Conservation (phyloP, 495 filamentous ascomycete species). For the Trypethelium eluteriae region DNA sequence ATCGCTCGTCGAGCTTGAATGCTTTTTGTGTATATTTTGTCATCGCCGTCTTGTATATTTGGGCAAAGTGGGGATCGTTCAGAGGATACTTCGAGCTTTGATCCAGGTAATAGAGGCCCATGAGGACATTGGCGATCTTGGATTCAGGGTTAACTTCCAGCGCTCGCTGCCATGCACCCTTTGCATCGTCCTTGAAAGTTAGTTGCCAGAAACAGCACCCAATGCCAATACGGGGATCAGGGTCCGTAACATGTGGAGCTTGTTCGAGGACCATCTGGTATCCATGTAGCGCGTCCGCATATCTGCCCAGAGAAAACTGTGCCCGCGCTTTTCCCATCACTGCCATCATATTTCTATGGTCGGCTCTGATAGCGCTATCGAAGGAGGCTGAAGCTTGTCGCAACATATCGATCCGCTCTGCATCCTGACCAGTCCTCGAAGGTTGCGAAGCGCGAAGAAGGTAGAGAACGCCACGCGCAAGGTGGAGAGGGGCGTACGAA, state of each 20-base stretch:
- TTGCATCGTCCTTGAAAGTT: conserved; percentile 86
- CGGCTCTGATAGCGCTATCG: conserved; percentile 81
- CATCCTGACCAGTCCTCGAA: conserved; percentile 54
- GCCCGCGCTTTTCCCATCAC: conserved; percentile 77
- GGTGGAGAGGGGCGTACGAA: conserved; percentile 73
- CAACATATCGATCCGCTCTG: conserved; percentile 69
- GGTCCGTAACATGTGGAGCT: conserved; percentile 83
- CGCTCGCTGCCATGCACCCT: conserved; percentile 77
- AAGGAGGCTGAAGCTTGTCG: conserved; percentile 82
- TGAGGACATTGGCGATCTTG: conserved; percentile 81
- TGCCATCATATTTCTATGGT: conserved; percentile 82
- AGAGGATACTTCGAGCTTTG: conserved; percentile 68
- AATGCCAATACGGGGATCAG: conserved; percentile 89
- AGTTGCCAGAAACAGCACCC: conserved; percentile 95
- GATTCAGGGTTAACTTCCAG: conserved; percentile 82
- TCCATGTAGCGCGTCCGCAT: conserved; percentile 66
- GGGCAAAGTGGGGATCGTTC: conserved; percentile 68
- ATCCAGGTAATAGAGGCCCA: conserved; percentile 82
- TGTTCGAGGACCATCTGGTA: conserved; percentile 82
- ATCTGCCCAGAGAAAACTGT: conserved; percentile 74
- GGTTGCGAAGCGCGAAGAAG: conserved; percentile 80
- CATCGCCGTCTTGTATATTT: conserved; percentile 86
- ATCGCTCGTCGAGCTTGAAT: conserved; percentile 90
- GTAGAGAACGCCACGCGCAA: conserved; percentile 85
- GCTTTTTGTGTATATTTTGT: conserved; percentile 85